Conservation (phyloP, 768 basidiomycete species). For the Omphalotus guepiniiformis region DNA sequence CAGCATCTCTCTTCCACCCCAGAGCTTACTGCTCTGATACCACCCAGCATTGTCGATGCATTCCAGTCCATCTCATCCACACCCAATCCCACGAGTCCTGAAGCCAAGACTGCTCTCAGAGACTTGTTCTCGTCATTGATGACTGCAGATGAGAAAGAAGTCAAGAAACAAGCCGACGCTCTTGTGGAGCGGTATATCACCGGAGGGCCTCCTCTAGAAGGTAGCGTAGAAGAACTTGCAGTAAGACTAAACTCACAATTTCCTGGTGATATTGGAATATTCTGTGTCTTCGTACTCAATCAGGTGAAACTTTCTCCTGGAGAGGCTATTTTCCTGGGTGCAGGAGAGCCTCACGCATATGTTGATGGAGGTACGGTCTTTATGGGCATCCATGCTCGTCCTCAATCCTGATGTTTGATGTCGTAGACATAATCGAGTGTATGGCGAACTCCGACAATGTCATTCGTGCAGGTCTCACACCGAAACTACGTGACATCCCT, state of each 20-base stretch:
- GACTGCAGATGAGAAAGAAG: constrained; percentile 56
- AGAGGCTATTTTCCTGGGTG: constrained; percentile 91
- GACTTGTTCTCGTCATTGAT: constrained; percentile 81
- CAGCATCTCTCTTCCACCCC: constrained; percentile 61
- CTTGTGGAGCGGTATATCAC: constrained; percentile 63
- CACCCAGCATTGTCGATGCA: constrained; percentile 41
- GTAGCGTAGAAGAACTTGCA: constrained; percentile 55
- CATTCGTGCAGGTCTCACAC: constrained; percentile 95
- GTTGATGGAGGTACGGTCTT: constrained; percentile 73
- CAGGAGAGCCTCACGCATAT: constrained; percentile 97
- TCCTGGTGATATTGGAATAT: constrained; percentile 89
- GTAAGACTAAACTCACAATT: constrained; percentile 66
- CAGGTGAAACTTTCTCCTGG: constrained; percentile 75
- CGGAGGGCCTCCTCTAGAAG: constrained; percentile 33
- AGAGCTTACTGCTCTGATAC: constrained; percentile 74
- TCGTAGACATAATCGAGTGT: constrained; percentile 91
- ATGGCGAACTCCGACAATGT: constrained; percentile 99
- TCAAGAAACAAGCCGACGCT: constrained; percentile 49
- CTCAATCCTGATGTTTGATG: not conserved
- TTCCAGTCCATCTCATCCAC: constrained; percentile 49
- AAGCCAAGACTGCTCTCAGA: constrained; percentile 61
- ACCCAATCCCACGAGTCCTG: constrained; percentile 35
- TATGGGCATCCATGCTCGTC: constrained; percentile 6
- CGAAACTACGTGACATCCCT: constrained; percentile 90
- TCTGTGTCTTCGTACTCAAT: constrained; percentile 89